Evolutionary conservation across 164 flowering plant genomes (phyloP).

Genomic region (Aristolochia fimbriata): DNA sequence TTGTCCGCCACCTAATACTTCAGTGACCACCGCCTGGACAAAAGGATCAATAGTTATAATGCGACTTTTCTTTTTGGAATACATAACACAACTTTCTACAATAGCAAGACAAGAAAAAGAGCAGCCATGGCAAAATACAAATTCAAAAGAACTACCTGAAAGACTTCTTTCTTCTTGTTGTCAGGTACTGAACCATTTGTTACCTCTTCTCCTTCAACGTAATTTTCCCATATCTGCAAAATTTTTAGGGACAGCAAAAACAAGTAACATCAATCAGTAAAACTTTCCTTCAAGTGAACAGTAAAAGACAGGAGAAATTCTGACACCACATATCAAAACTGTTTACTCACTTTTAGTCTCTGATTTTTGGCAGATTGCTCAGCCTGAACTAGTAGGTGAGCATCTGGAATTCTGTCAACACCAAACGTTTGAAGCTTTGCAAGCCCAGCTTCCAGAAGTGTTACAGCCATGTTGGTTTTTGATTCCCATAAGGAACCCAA

Average conservation of each 20-base stretch:
- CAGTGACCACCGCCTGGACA: constrained; percentile 77
- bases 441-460: constrained; percentile 84
- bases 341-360: constrained; percentile 56
- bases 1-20: constrained; percentile 82
- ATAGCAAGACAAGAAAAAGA: not conserved
- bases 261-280: too few species aligned
- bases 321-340: not conserved
- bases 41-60: not conserved
- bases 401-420: constrained; percentile 68
- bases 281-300: not conserved
- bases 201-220: constrained; percentile 86
- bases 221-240: constrained; percentile 84
- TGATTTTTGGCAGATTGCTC: constrained; percentile 76
- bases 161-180: constrained; percentile 65
- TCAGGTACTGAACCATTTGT: constrained; percentile 47
- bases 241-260: not conserved
- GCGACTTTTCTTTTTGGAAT: too few species aligned
- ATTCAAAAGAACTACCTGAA: constrained; percentile 44
- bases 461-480: constrained; percentile 53
- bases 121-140: not conserved
- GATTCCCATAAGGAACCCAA: constrained; percentile 95
- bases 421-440: constrained; percentile 84
- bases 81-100: not conserved
- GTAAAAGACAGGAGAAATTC: not conserved
- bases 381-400: constrained; percentile 70